phyloP scores from a whole-genome alignment of 495 filamentous ascomycete genomes.

The Terfezia claveryi region DNA sequence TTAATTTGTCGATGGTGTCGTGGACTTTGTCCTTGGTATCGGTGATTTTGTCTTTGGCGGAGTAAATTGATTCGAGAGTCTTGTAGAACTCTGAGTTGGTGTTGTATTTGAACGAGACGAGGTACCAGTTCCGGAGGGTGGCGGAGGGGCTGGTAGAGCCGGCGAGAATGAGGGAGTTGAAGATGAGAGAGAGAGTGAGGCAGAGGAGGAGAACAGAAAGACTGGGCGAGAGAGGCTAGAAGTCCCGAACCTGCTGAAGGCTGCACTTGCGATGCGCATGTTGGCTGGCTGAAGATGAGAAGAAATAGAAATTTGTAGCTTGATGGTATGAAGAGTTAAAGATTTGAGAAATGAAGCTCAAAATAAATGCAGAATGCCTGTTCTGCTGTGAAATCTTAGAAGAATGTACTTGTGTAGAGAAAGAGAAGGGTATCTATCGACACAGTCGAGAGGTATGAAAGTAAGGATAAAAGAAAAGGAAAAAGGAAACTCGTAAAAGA shows the following conservation, averaged over 20 bases:
- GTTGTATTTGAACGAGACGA: conserved; percentile 11
- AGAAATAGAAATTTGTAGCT: neutral
- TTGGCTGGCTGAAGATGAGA: neutral
- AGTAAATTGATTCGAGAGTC: neutral
- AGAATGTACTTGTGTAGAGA: too few relatives aligned
- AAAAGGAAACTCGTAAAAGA: neutral
- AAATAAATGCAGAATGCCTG: too few relatives aligned
- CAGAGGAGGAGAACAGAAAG: conserved; percentile 8
- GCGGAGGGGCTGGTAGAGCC: conserved; percentile 3
- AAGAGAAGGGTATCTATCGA: neutral
- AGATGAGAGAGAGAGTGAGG: conserved; percentile 18
- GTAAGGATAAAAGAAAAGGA: neutral
- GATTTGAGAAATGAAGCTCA: too few relatives aligned
- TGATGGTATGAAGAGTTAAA: too few relatives aligned
- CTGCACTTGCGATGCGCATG: neutral
- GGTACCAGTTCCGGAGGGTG: conserved; percentile 13
- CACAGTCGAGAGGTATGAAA: neutral
- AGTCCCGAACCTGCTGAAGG: neutral
- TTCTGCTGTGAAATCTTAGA: too few relatives aligned
- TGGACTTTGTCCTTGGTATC: conserved; percentile 9
- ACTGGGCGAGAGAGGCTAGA: conserved; percentile 1
- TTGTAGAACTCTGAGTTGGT: neutral
- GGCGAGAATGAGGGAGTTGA: conserved; percentile 22
- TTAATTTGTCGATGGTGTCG: conserved; percentile 2
- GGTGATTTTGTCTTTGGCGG: neutral